Percentiles rank a stretch among this genome's conserved stretches.
Conservation (phyloP, 108 stramenopile genomes). For the Cyclostephanos tholiformis region DNA sequence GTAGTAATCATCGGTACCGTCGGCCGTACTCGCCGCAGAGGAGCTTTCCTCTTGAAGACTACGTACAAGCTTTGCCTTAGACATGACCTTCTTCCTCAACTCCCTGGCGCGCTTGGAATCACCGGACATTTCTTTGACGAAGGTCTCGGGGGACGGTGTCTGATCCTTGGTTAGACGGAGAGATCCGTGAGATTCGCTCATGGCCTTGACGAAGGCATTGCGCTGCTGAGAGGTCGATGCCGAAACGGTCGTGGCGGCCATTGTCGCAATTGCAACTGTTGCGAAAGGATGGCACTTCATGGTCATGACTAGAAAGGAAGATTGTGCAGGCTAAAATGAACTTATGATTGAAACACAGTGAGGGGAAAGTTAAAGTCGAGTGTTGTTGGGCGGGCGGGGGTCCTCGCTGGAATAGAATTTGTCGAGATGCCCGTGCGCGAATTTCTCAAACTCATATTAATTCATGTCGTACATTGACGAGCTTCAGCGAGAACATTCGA, state of each 20-base stretch:
- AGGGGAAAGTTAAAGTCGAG: too few relatives aligned
- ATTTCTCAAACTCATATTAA: too few relatives aligned
- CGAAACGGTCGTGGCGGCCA: neutral
- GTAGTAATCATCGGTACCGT: conserved; percentile 33
- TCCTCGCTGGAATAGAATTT: too few relatives aligned
- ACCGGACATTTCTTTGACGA: conserved; percentile 8
- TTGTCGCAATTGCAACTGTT: neutral
- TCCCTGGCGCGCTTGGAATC: neutral
- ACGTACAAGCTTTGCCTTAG: conserved; percentile 3
- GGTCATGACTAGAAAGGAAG: neutral
- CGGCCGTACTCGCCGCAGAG: neutral
- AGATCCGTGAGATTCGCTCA: neutral
- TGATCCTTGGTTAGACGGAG: neutral
- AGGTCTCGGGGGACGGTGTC: neutral
- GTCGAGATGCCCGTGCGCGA: too few relatives aligned
- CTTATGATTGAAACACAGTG: too few relatives aligned
- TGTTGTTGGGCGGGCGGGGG: too few relatives aligned
- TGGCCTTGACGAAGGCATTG: conserved; percentile 2
- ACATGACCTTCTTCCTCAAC: conserved; percentile 11
- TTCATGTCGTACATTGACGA: too few relatives aligned
- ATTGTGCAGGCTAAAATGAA: too few relatives aligned
- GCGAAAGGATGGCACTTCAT: neutral
- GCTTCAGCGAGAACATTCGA: too few relatives aligned
- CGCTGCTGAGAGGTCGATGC: neutral
- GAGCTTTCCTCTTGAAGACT: neutral